These are phyloP conservation scores for Microdochium trichocladiopsis DNA, from an alignment of 2,329 filamentous ascomycete species.

Conservation along the genomic window DNA sequence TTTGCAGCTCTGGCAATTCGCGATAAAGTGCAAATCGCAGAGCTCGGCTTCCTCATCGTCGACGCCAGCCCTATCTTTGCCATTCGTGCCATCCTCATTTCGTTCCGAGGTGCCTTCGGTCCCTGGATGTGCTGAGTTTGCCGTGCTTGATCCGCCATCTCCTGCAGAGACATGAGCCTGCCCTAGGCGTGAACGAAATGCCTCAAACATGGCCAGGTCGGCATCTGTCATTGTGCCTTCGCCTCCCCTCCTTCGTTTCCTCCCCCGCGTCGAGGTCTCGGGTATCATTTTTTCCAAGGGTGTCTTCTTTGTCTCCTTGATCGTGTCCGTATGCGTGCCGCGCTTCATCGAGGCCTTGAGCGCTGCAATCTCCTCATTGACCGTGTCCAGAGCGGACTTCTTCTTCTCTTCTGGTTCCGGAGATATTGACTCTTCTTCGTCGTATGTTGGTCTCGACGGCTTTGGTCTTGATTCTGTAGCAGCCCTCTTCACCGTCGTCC, in stretches of 20 bases:
- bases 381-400: slow-evolving; percentile 55
- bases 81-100: slow-evolving; percentile 17
- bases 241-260: slow-evolving; percentile 59
- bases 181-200: slow-evolving; percentile 74
- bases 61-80: slow-evolving; percentile 9
- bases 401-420: slow-evolving; percentile 25
- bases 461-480: slow-evolving; percentile 5
- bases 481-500: neutral
- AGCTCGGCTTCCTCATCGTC: slow-evolving; percentile 65
- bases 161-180: slow-evolving; percentile 30
- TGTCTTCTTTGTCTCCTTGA: slow-evolving; percentile 55
- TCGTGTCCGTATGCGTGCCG: slow-evolving; percentile 41
- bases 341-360: slow-evolving; percentile 78
- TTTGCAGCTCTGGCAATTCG: slow-evolving; percentile 86
- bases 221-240: slow-evolving; percentile 42
- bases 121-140: slow-evolving; percentile 18
- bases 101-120: slow-evolving; percentile 13
- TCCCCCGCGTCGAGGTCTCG: slow-evolving; percentile 59
- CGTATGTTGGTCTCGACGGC: slow-evolving; percentile 2
- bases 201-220: slow-evolving; percentile 67
- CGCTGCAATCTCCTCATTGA: slow-evolving; percentile 74
- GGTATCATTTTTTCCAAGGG: slow-evolving; percentile 70
- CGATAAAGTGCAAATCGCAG: slow-evolving; percentile 94
- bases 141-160: slow-evolving; percentile 5
- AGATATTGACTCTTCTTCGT: slow-evolving; percentile 17